Percentiles rank a stretch among this genome's conserved stretches.
phyloP scores from a whole-genome alignment of 768 basidiomycete species.

The Rhodotorula taiwanensis region DNA sequence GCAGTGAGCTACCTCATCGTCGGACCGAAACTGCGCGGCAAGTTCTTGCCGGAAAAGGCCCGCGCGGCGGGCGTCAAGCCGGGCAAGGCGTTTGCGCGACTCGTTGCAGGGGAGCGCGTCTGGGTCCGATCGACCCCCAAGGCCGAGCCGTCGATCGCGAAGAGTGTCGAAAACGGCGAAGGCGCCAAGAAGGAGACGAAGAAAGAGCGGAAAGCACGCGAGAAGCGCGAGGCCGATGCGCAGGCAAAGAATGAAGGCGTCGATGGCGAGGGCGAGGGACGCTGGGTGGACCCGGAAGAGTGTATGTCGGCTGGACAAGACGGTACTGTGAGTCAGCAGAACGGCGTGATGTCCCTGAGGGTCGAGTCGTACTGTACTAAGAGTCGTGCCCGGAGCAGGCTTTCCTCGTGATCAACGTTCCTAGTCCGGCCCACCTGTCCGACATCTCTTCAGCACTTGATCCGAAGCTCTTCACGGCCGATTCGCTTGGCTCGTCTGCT shows the following conservation, averaged over 20 bases:
- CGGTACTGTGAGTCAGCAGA: conserved; percentile 44
- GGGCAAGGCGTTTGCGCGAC: conserved; percentile 55
- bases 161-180: conserved; percentile 12
- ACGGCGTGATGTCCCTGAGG: no score
- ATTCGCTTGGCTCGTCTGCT: conserved; percentile 50
- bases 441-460: neutral
- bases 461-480: conserved; percentile 50
- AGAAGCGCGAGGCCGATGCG: conserved; percentile 2
- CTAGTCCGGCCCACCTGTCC: no score
- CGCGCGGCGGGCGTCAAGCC: conserved; percentile 55
- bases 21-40: conserved; percentile 53
- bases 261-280: conserved; percentile 29
- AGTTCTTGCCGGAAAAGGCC: conserved; percentile 67
- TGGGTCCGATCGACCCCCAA: conserved; percentile 23
- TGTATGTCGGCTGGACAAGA: conserved; percentile 41
- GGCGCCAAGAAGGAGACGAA: conserved; percentile 19
- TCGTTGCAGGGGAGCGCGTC: conserved; percentile 63
- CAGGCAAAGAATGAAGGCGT: neutral
- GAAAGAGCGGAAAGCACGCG: conserved; percentile 6
- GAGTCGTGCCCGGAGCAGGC: conserved; percentile 47
- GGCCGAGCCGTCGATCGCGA: conserved; percentile 42
- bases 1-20: conserved; percentile 47
- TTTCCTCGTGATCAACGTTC: conserved; percentile 65
- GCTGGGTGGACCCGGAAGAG: conserved; percentile 43
- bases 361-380: no score